phyloP scores from a whole-genome alignment of 441 rosid species.

The Hura crepitans region DNA sequence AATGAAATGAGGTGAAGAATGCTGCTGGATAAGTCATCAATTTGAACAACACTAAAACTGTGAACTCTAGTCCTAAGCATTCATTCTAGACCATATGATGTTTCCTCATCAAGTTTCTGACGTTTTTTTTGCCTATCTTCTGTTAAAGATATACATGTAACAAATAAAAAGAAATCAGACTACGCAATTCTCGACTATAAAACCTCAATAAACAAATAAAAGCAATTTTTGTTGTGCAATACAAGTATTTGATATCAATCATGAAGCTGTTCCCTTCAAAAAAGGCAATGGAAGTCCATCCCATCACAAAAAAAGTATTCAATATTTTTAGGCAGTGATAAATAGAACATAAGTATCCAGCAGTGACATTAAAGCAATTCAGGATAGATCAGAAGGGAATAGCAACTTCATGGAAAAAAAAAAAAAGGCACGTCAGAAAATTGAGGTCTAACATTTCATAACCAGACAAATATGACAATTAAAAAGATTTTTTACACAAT shows the following conservation, averaged over 20 bases:
- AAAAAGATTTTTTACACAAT: background rate
- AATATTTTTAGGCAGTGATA: too few relatives aligned
- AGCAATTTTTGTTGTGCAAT: background rate
- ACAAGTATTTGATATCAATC: background rate
- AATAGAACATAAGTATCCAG: background rate
- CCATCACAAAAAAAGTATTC: background rate
- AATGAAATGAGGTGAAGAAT: background rate
- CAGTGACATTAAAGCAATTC: background rate
- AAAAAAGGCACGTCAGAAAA: background rate
- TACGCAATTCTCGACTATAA: background rate
- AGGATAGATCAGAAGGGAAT: background rate
- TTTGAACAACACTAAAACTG: background rate
- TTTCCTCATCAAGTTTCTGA: background rate
- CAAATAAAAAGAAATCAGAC: background rate
- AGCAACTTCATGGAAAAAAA: background rate
- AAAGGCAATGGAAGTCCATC: background rate
- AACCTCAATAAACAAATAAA: background rate
- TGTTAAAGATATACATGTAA: too few relatives aligned
- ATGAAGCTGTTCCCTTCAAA: background rate
- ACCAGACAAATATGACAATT: background rate
- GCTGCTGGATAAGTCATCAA: background rate
- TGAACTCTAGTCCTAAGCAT: slow-evolving; percentile 2
- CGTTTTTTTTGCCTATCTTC: background rate
- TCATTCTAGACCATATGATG: background rate
- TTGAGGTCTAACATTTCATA: background rate